These are phyloP conservation scores for Candida verbasci DNA, from an alignment of 805 yeast genomes.

Conservation along the genomic window DNA sequence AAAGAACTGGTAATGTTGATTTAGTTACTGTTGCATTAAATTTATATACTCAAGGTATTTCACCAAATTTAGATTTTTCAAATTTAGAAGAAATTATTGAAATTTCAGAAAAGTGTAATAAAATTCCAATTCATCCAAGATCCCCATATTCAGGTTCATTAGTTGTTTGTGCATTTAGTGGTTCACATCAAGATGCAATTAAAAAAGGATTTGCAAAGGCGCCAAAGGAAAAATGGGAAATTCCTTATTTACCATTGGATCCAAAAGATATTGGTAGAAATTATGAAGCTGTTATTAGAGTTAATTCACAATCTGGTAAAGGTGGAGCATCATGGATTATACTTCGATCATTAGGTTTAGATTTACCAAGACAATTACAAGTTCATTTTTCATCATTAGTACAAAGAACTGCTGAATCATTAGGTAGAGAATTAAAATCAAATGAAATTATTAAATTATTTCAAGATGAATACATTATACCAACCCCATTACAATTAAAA, in stretches of 20 bases:
- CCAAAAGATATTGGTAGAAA: slow-evolving; percentile 78
- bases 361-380: slow-evolving; percentile 69
- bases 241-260: slow-evolving; percentile 77
- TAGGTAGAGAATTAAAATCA: slow-evolving; percentile 67
- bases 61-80: slow-evolving; percentile 69
- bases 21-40: slow-evolving; percentile 70
- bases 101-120: slow-evolving; percentile 71
- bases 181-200: slow-evolving; percentile 69
- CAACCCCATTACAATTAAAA: slow-evolving; percentile 28
- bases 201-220: slow-evolving; percentile 60
- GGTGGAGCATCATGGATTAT: slow-evolving; percentile 87
- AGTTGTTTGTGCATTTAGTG: slow-evolving; percentile 75
- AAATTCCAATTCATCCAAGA: slow-evolving; percentile 67
- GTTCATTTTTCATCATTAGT: slow-evolving; percentile 62
- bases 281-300: slow-evolving; percentile 79
- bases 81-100: slow-evolving; percentile 64
- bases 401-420: slow-evolving; percentile 57
- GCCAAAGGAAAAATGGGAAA: slow-evolving; percentile 52
- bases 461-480: slow-evolving; percentile 49
- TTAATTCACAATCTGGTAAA: slow-evolving; percentile 82
- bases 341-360: slow-evolving; percentile 65
- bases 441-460: slow-evolving; percentile 60
- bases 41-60: slow-evolving; percentile 73
- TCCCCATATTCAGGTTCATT: slow-evolving; percentile 80
- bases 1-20: slow-evolving; percentile 82